Conservation (phyloP, 2,329 filamentous ascomycete species). For the Exophiala xenobiotica region DNA sequence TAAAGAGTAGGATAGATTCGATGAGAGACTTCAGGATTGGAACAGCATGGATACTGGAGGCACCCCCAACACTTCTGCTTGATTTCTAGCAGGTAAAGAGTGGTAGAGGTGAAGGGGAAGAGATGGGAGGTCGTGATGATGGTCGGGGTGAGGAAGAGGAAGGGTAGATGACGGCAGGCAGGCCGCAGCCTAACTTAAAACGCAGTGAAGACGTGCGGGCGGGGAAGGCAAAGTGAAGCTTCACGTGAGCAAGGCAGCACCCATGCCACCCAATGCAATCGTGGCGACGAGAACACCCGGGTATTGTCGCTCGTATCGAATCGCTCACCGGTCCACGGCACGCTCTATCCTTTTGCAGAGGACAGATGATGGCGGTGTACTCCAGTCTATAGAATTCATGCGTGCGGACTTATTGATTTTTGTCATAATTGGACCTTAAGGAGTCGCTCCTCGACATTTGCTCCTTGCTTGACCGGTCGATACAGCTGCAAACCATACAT, state of each 20-base stretch:
- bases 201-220: background rate
- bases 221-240: background rate
- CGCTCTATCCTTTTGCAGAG: too few relatives aligned
- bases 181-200: constrained; percentile 1
- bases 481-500: background rate
- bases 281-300: background rate
- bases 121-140: background rate
- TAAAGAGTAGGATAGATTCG: constrained; percentile 9
- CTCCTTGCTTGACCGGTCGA: too few relatives aligned
- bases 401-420: too few relatives aligned
- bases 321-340: too few relatives aligned
- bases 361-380: too few relatives aligned
- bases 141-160: constrained; percentile 1
- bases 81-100: constrained; percentile 2
- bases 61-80: constrained; percentile 5
- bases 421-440: too few relatives aligned
- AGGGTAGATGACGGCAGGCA: constrained; percentile 2
- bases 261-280: background rate
- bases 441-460: too few relatives aligned
- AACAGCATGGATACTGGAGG: constrained; percentile 10
- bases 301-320: too few relatives aligned
- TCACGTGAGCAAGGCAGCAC: background rate
- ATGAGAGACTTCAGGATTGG: constrained; percentile 11
- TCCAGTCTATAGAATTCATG: too few relatives aligned
- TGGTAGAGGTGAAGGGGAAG: constrained; percentile 4